Evolutionary conservation across 1,284 basidiomycete species (phyloP), one percentile per base, ranked within the genome.

Genomic region (Ustilago cynodontis): DNA sequence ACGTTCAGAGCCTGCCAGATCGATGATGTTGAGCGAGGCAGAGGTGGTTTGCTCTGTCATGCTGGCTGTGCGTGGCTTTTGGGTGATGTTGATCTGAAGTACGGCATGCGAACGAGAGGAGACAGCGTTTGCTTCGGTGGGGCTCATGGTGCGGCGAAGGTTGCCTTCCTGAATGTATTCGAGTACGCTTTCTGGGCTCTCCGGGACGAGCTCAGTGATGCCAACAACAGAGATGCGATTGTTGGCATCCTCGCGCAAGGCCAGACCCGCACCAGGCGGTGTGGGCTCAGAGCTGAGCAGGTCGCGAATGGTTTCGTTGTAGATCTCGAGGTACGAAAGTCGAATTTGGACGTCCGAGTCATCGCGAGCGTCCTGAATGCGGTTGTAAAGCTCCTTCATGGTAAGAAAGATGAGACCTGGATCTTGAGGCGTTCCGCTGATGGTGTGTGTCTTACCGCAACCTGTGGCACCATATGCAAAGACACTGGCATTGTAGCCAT

Each of bases 381-480:
- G 78, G 52, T 77, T 67, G 54, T 84, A 86, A 52, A 86, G 82
- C 43, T 82, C 83, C 60, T 78, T 78, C 82, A 86, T 84, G n/a
- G 84, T 84, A 33, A 85, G 67, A 56, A 85, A 86, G 77, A 86
- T 85, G 59, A 86, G 71, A 49, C 84, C 84, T 10, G 83, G 84
- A 54, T 86, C 82, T 16, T 78, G 59, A 18, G 73, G 71, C 4
- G 81, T 83, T 29, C 84, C 84, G 41, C 79, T 81, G 70, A 86
- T 86, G 47, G 84, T 86, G 35, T 86, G 84, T 18, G 84, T 86
- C 59, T 86, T 86, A n/a, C 84, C 84, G 51, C 84, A 86, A 2
- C 84, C 84, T 0, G 84, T 86, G 2, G 84, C 84, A 18, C 84
- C 84, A 60, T 86, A 86, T 8, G 84, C 84, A 62, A 86, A 86